Evolutionary conservation across 345 rosid species (phyloP), one percentile per base, ranked within the genome.

Genomic region (Dovyalis caffra): DNA sequence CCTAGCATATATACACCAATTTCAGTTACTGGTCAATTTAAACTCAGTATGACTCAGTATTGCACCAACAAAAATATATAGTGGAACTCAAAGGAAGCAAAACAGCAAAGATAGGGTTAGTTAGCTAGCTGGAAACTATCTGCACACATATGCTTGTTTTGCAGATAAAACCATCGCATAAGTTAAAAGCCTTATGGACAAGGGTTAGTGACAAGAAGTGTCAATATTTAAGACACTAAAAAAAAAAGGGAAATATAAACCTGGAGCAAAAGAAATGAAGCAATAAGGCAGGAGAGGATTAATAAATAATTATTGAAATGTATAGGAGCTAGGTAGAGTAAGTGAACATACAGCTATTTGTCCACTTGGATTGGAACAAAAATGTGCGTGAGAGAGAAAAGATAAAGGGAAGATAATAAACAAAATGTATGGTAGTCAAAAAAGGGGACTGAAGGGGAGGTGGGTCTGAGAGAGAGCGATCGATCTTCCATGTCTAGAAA

Each of bases 401-500:
- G 26, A 11, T 6, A 9, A 40, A 58, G 11, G 29, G 28, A 61
- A 56, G 18, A 74, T 16, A 4, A 6, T 16, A 57, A 67, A 26
- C 26, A 53, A 65, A 53, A 5, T 34, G 56, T 73, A 53, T 74
- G 71, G 63, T 76, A 61, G 73, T 75, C 62, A 61, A 68, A 47
- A 75, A 68, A 45, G 43, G 28, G 53, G 16, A 33, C n/a, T 47
- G 31, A 12, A 23, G 21, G 49, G 60, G 43, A 37, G 64, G 67
- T 26, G 31, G 16, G 49, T 9, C 25, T 7, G 10, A 4, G 32
- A 70, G 69, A 74, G 68, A 37, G 69, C 38, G 76, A 81, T 74
- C 25, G 79, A 72, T 49, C 75, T 75, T 78, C 57, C 69, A 77
- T 69, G 78, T 75, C 74, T 66, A 35, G 79, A 68, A 77, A 79